Conservation (phyloP, 306 rosid species). For the Spatholobus suberectus region DNA sequence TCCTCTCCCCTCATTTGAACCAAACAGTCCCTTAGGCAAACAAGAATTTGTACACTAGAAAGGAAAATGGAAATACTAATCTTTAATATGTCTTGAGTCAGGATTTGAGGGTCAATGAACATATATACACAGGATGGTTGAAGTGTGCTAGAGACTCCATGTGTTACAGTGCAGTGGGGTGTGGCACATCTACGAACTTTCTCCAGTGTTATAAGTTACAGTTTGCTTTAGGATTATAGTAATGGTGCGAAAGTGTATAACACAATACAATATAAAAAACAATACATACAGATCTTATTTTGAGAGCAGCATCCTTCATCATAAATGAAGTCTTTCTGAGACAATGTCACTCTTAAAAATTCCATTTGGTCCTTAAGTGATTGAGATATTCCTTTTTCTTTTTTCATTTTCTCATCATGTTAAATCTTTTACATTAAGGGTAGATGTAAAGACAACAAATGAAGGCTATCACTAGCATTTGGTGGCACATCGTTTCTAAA, state of each 20-base stretch:
- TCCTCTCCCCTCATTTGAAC: no score
- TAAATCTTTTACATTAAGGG: neutral
- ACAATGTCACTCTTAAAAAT: neutral
- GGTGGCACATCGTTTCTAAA: conserved; percentile 17
- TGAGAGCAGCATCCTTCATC: conserved; percentile 5
- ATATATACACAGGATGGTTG: neutral
- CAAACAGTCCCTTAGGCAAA: no score
- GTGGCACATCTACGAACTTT: neutral
- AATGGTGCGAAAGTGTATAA: neutral
- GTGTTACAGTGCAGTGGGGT: neutral
- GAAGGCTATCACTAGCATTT: conserved; percentile 8
- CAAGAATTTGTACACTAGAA: neutral
- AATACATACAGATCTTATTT: neutral
- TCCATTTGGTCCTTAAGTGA: neutral
- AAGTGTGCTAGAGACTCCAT: no score
- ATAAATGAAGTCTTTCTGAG: neutral
- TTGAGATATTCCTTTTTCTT: neutral
- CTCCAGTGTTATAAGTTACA: neutral
- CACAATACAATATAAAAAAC: neutral
- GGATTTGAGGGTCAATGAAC: neutral
- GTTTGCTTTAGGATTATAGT: neutral
- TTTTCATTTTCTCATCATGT: neutral
- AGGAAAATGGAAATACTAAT: neutral
- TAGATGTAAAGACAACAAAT: conserved; percentile 15
- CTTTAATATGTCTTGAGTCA: neutral